Evolutionary conservation across 441 rosid species (phyloP).

Genomic region (Bocquillonia castaneifolia): DNA sequence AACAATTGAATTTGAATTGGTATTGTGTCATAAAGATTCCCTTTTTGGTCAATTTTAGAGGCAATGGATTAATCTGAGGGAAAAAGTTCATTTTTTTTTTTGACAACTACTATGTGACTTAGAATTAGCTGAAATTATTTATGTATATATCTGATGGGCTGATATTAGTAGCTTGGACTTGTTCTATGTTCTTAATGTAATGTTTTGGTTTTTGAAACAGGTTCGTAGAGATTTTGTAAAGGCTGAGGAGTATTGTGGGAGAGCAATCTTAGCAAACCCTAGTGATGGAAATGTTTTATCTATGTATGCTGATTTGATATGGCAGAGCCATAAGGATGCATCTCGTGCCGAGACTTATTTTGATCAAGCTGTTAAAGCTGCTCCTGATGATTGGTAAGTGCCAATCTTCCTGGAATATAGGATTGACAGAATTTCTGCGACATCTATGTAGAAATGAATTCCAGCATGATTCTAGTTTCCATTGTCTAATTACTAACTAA

Average conservation of each 20-base stretch:
- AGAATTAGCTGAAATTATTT: neutral
- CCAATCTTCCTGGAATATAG: neutral
- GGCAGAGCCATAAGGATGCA: slow-evolving; percentile 64
- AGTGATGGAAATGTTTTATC: slow-evolving; percentile 67
- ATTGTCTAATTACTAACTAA: neutral
- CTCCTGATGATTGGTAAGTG: slow-evolving; percentile 75
- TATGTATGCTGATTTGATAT: slow-evolving; percentile 72
- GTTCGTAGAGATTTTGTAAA: slow-evolving; percentile 48
- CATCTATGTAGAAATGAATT: neutral
- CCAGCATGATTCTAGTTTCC: neutral
- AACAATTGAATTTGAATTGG: too few species aligned
- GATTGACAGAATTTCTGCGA: neutral
- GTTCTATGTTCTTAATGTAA: slow-evolving; percentile 10
- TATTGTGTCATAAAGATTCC: too few species aligned
- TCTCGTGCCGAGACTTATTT: slow-evolving; percentile 67
- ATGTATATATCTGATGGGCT: neutral
- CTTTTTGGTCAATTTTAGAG: neutral
- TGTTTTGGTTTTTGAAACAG: slow-evolving; percentile 32
- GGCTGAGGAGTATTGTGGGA: slow-evolving; percentile 77
- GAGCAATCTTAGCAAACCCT: slow-evolving; percentile 62
- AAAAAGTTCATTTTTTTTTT: neutral
- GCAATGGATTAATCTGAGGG: neutral
- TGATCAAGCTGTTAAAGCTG: slow-evolving; percentile 67
- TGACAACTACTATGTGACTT: neutral
- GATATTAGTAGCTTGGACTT: neutral